Evolutionary conservation across 176 grass and related monocot genomes (phyloP).

Genomic region (Musa beccarii): DNA sequence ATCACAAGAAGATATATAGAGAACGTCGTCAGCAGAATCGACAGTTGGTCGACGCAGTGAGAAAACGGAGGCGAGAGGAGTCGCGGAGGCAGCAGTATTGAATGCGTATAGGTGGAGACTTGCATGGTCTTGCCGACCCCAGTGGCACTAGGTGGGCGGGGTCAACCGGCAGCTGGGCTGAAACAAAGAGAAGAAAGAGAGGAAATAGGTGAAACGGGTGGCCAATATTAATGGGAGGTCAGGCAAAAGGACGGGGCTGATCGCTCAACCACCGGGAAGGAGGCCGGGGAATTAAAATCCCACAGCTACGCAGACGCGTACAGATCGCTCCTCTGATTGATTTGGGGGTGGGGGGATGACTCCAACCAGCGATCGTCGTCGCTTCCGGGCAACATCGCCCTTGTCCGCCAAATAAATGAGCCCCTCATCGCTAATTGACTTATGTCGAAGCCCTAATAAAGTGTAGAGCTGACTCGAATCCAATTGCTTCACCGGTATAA

Average conservation of each 20-base stretch:
- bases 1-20: neutral
- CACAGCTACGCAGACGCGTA: neutral
- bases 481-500: too few species aligned
- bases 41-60: too few species aligned
- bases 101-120: neutral
- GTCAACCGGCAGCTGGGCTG: neutral
- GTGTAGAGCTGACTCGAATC: too few species aligned
- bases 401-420: too few species aligned
- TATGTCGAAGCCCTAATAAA: too few species aligned
- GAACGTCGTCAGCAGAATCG: neutral
- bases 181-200: neutral
- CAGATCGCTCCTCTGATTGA: too few species aligned
- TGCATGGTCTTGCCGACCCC: too few species aligned
- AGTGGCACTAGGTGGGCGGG: too few species aligned
- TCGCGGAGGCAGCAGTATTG: neutral
- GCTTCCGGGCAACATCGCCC: too few species aligned
- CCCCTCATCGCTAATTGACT: too few species aligned
- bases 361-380: too few species aligned
- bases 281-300: neutral
- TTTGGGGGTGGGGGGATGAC: too few species aligned
- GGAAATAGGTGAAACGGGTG: neutral
- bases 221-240: neutral
- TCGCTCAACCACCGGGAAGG: neutral
- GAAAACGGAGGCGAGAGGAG: neutral
- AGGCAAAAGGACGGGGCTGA: neutral